Percentiles rank a stretch among this genome's conserved stretches.
Evolutionary conservation across 129 eudicot genomes (phyloP).

Genomic region (Artemisia annua): DNA sequence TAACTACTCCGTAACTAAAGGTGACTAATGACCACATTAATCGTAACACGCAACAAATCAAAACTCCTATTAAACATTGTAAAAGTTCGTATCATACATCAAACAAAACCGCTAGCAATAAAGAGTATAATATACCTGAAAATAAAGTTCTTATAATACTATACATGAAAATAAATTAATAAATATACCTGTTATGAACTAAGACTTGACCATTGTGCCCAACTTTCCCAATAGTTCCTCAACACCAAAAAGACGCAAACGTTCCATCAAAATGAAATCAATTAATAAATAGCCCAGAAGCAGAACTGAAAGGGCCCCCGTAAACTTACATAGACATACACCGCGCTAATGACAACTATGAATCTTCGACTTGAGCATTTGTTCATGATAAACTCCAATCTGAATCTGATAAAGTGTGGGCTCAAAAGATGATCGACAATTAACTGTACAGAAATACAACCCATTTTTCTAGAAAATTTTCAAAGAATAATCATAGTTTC

Average conservation of each 20-base stretch:
- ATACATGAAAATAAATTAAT: conserved; percentile 25
- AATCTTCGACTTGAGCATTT: conserved; percentile 24
- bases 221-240: conserved; percentile 22
- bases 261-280: conserved; percentile 31
- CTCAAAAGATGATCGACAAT: background rate
- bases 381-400: background rate
- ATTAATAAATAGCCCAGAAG: conserved; percentile 25
- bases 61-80: background rate
- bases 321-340: conserved; percentile 34
- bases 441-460: conserved; percentile 10
- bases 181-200: conserved; percentile 21
- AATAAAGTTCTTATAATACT: no score
- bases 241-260: conserved; percentile 18
- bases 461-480: background rate
- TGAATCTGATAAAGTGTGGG: background rate
- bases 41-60: background rate
- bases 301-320: conserved; percentile 21
- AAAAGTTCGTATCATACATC: background rate
- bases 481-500: conserved; percentile 41
- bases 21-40: no score
- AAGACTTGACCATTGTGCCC: background rate
- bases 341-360: conserved; percentile 21
- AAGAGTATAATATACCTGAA: background rate
- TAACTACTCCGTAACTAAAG: no score
- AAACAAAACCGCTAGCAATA: background rate